Conservation (phyloP, 2,329 filamentous ascomycete genomes). For the Aureobasidium sp. region DNA sequence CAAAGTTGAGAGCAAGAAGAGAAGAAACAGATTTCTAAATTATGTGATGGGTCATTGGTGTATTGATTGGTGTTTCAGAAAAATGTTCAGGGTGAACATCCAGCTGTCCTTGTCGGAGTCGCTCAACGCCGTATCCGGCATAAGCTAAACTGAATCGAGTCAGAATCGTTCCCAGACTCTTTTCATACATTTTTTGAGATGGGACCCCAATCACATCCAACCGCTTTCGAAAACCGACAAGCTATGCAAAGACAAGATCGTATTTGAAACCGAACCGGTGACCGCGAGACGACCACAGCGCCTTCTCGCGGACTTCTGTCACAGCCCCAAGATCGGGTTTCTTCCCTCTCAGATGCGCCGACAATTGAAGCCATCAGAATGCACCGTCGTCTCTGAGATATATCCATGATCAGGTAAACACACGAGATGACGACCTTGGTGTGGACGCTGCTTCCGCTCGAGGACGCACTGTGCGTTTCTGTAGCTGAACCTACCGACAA, state of each 20-base stretch:
- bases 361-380: not conserved
- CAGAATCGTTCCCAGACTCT: not conserved
- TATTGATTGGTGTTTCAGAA: slow-evolving; percentile 8
- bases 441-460: too few species aligned
- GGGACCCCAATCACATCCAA: too few species aligned
- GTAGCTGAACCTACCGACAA: not conserved
- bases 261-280: too few species aligned
- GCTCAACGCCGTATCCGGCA: not conserved
- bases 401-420: too few species aligned
- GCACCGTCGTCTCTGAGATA: not conserved
- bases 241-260: too few species aligned
- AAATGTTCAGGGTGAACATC: slow-evolving; percentile 19
- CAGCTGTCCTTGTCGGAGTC: slow-evolving; percentile 17
- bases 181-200: not conserved
- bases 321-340: too few species aligned
- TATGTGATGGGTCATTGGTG: not conserved
- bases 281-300: too few species aligned
- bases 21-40: not conserved
- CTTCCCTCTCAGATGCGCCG: too few species aligned
- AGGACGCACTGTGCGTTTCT: too few species aligned
- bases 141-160: not conserved
- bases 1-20: not conserved
- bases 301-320: too few species aligned
- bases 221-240: too few species aligned
- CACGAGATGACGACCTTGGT: too few species aligned